A percentile compares a stretch with the other conserved stretches of the same genome.
Conservation (phyloP, 768 basidiomycete species). For the Calocybe gangraenosa region DNA sequence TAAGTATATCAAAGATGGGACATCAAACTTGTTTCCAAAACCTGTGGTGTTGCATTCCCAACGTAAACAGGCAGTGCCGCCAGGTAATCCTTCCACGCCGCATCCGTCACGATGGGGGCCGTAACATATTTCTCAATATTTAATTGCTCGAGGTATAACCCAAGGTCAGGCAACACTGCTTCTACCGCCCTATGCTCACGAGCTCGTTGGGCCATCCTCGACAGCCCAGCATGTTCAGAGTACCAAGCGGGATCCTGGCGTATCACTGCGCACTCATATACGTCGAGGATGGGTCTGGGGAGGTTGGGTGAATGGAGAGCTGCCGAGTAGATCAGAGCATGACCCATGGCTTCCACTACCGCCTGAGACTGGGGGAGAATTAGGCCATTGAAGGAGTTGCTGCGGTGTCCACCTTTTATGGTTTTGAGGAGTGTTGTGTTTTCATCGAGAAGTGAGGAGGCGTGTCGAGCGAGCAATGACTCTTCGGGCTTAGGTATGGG, state of each 20-base stretch:
- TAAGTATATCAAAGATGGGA: too few species aligned
- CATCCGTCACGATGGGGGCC: slow-evolving; percentile 51
- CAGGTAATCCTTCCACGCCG: slow-evolving; percentile 44
- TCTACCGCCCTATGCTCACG: slow-evolving; percentile 44
- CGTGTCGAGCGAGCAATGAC: slow-evolving; percentile 52
- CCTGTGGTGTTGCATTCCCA: slow-evolving; percentile 34
- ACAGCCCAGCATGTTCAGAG: slow-evolving; percentile 45
- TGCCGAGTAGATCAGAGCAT: slow-evolving; percentile 56
- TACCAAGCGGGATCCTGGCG: slow-evolving; percentile 58
- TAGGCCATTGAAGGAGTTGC: slow-evolving; percentile 45
- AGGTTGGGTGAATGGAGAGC: slow-evolving; percentile 38
- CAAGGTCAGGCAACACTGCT: slow-evolving; percentile 38
- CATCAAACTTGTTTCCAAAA: slow-evolving; percentile 28
- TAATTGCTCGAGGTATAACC: slow-evolving; percentile 37
- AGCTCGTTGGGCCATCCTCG: slow-evolving; percentile 41
- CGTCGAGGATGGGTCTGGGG: slow-evolving; percentile 47
- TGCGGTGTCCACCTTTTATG: slow-evolving; percentile 42
- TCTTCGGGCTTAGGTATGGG: slow-evolving; percentile 45
- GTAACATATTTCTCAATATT: slow-evolving; percentile 45
- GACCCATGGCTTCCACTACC: slow-evolving; percentile 57
- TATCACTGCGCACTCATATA: slow-evolving; percentile 52
- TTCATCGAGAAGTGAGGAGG: slow-evolving; percentile 41
- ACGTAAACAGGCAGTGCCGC: slow-evolving; percentile 34
- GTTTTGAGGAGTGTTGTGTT: slow-evolving; percentile 33
- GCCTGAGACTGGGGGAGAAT: slow-evolving; percentile 52